phyloP scores from a whole-genome alignment of 805 yeast genomes.

The Kluyveromyces aestuarii region DNA sequence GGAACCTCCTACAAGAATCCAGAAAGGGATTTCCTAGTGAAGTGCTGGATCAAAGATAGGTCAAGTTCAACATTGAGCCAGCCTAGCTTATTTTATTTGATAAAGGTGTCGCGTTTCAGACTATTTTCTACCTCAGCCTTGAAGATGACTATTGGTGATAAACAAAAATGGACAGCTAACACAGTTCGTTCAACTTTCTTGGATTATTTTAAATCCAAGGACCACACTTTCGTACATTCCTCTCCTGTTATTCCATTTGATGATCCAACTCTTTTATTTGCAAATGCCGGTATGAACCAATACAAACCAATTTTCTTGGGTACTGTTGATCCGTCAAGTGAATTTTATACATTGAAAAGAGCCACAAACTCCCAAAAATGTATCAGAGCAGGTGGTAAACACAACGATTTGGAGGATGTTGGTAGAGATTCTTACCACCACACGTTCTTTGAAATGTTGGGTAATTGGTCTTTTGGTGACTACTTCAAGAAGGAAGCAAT shows the following conservation, averaged over 20 bases:
- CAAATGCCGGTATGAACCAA: slow-evolving; percentile 99
- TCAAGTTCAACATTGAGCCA: not conserved
- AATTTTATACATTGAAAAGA: slow-evolving; percentile 72
- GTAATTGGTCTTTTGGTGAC: slow-evolving; percentile 99
- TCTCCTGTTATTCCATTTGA: slow-evolving; percentile 96
- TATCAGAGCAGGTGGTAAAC: slow-evolving; percentile 99
- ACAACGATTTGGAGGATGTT: slow-evolving; percentile 95
- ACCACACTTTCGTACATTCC: slow-evolving; percentile 80
- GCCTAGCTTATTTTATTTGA: not conserved
- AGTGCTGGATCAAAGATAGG: not conserved
- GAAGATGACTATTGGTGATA: slow-evolving; percentile 27
- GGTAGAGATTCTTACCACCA: slow-evolving; percentile 98
- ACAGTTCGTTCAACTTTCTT: slow-evolving; percentile 74
- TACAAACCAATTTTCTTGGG: slow-evolving; percentile 96
- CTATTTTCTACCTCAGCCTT: slow-evolving; percentile 3
- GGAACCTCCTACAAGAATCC: no score
- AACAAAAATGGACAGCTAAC: slow-evolving; percentile 40
- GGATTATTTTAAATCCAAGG: slow-evolving; percentile 59
- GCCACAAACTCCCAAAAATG: slow-evolving; percentile 97
- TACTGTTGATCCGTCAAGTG: slow-evolving; percentile 91
- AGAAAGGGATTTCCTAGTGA: no score
- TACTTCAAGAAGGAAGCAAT: slow-evolving; percentile 95
- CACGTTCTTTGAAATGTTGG: slow-evolving; percentile 98
- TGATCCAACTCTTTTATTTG: slow-evolving; percentile 92
- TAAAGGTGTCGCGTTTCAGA: not conserved